phyloP scores from a whole-genome alignment of 805 yeast genomes.

The Saitoella complicata region DNA sequence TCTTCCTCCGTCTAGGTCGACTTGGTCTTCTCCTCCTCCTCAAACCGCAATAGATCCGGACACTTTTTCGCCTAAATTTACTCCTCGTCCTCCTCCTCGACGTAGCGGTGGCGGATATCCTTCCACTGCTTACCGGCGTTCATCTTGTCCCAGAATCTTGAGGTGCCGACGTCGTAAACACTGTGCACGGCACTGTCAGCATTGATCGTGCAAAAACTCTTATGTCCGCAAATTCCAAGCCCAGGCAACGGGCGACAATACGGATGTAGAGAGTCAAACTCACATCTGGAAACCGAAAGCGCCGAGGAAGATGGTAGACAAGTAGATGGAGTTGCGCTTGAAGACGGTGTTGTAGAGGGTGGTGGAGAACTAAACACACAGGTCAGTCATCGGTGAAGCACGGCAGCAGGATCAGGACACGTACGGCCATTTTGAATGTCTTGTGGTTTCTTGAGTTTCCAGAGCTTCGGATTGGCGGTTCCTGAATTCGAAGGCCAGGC shows the following conservation, averaged over 20 bases:
- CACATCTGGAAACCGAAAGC: constrained; percentile 62
- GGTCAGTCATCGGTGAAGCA: too few relatives aligned
- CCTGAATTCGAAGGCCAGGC: too few relatives aligned
- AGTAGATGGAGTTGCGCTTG: constrained; percentile 72
- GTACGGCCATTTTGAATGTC: too few relatives aligned
- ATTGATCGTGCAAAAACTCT: not conserved
- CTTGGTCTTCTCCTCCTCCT: too few relatives aligned
- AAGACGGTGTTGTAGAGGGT: constrained; percentile 37
- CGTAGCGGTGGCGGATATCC: constrained; percentile 11
- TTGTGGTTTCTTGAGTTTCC: too few relatives aligned
- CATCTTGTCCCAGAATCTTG: constrained; percentile 21
- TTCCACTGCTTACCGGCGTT: constrained; percentile 21
- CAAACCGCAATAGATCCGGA: too few relatives aligned
- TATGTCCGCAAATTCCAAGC: not conserved
- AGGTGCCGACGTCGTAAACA: constrained; percentile 22
- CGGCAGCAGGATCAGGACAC: too few relatives aligned
- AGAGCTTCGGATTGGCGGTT: too few relatives aligned
- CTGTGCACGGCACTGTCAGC: constrained; percentile 3
- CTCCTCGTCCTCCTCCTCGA: constrained; percentile 5
- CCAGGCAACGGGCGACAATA: not conserved
- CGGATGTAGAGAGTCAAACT: not conserved
- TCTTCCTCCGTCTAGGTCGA: too few relatives aligned
- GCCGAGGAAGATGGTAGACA: constrained; percentile 56
- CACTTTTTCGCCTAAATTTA: too few relatives aligned
- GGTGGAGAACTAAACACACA: not conserved